Evolutionary conservation across 768 basidiomycete species (phyloP).

Genomic region (Boletus bicolor): DNA sequence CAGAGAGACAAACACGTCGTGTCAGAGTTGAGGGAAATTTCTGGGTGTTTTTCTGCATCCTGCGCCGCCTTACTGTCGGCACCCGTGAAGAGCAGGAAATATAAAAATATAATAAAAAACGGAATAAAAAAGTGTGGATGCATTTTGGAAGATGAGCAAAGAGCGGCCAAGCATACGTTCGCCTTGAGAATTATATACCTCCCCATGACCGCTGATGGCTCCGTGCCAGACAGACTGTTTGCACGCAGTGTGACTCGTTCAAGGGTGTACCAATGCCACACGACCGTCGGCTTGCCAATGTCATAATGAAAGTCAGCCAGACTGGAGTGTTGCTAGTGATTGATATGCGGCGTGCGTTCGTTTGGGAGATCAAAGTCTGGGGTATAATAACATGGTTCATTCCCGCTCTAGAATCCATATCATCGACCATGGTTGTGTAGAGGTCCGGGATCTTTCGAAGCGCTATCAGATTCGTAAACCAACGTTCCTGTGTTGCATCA

Average conservation of each 20-base stretch:
- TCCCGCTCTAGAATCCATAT: background rate
- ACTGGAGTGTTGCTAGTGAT: background rate
- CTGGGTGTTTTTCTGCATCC: background rate
- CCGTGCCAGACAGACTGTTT: background rate
- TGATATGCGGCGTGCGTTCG: background rate
- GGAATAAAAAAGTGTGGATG: background rate
- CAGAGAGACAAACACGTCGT: background rate
- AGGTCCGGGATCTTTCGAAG: background rate
- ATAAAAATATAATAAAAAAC: background rate
- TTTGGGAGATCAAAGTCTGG: background rate
- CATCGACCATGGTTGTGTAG: background rate
- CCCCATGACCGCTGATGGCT: background rate
- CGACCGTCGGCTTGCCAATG: background rate
- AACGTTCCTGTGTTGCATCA: background rate
- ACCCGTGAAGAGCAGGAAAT: background rate
- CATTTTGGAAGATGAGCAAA: background rate
- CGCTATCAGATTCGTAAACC: background rate
- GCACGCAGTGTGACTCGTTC: background rate
- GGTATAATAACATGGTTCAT: background rate
- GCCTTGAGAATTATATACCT: conserved; percentile 4
- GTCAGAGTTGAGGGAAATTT: background rate
- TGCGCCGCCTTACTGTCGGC: background rate
- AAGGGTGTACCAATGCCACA: background rate
- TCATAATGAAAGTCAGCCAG: background rate
- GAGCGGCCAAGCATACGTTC: background rate